Base-by-base conservation (phyloP, 2,329 filamentous ascomycete genomes). In the Mollisiaceae sp. region DNA sequence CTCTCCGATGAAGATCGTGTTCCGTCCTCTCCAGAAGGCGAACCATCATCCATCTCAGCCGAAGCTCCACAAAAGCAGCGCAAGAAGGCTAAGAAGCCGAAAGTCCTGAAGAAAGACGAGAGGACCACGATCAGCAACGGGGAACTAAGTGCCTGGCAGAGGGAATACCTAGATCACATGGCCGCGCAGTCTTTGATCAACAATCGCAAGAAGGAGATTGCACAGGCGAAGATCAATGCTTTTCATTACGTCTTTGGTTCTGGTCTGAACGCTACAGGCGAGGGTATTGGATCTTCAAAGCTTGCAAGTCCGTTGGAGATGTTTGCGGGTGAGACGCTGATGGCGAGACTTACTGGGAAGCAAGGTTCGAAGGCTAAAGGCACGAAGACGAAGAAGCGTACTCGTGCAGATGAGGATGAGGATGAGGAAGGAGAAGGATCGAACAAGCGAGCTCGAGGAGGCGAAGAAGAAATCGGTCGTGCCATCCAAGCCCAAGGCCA, bases 101-200 rank as follows among this genome's bases (percentile, higher is more conserved):
- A 81, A 65, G 60, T 74, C 2, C 71, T 89, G 12, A 74, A 75
- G 0, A 69, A 79, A 1, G 89, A 91, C 68, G 69, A 74, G 9
- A 76, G 72, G 2, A 82, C 82, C 14, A 82, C 85, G 66, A 76
- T 90, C 27, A 81, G 80, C 65, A 89, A 87, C 70, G 77, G 79
- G 6, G 85, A 87, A 22, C 76, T 91, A 1, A 77, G 79, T 0
- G 75, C 77, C n/a, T 89, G 86, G 85, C 85, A 85, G 66, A 77
- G 79, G 1, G 78, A 86, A 35, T 91, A 91, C 68, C 69, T 84
- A 1, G 71, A 78, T 12, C 89, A 88, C 69, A 93, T 92, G 86
- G 78, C 76, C 0, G 76, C 77, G 14, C 82, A 80, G 9, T 72
- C 72, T 8, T 78, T 76, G 36, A 73, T 78, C 22, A 88, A 85